Base-by-base conservation (phyloP, 768 basidiomycete genomes). In the Lactifluus hygrophoroides region DNA sequence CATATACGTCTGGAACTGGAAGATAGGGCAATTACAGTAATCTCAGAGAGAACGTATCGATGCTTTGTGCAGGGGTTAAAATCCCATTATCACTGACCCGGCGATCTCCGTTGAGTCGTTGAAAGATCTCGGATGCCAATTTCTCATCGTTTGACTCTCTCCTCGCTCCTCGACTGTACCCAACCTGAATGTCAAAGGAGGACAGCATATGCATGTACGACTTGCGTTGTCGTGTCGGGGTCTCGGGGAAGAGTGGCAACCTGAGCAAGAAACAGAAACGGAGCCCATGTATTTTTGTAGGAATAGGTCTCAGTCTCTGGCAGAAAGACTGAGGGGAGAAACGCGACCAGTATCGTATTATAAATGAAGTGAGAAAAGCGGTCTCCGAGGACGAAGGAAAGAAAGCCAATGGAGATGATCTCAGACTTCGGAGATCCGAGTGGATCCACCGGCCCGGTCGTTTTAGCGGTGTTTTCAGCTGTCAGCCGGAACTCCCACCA, bases 1-100 rank as follows among this genome's bases (percentile, higher is more conserved):
- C 28, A 56, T 60, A n/a, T 56, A 48, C 2, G 34, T 56, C 17
- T 60, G 59, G 59, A 60, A 60, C 23, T 60, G 59, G 59, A 60
- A 60, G 54, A 60, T 43, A 2, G 59, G 59, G 2, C 17, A 38
- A 2, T n/a, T 45, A n/a, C n/a, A 3, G 49, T 56, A n/a, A 11
- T 56, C 35, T 4, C 35, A 51, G 7, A 42, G 40, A 49, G 59
- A 56, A 34, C 16, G 49, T 5, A n/a, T n/a, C n/a, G n/a, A 0
- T 30, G 4, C n/a, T 5, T 46, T 13, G 17, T 48, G n/a, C 4
- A n/a, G n/a, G 27, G 28, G n/a, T 16, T 17, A 6, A 25, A 8
- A 23, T 19, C n/a, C n/a, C 1, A 19, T 9, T 10, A 10, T 2
- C 17, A 7, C 25, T 3, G 37, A 8, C 38, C 3, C 7, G n/a